Conservation (phyloP, 805 yeast species). For the Suhomyces vadensis region DNA sequence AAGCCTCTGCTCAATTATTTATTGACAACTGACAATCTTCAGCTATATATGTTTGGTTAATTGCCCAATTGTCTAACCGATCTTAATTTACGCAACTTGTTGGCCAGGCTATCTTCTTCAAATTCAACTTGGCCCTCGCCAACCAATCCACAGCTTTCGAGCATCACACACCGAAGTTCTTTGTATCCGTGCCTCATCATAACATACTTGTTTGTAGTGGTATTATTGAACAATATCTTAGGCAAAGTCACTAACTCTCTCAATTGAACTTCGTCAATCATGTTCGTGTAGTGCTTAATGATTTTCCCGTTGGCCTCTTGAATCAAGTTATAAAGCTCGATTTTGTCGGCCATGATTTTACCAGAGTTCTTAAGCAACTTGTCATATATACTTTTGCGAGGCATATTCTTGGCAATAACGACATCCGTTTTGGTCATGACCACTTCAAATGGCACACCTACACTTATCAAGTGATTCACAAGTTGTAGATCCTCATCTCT, state of each 20-base stretch:
- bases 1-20: too few species aligned
- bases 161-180: constrained; percentile 50
- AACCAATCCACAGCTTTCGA: constrained; percentile 52
- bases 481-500: constrained; percentile 56
- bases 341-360: constrained; percentile 2
- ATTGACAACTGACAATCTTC: too few species aligned
- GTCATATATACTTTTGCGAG: constrained; percentile 14
- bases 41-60: too few species aligned
- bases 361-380: constrained; percentile 1
- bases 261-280: constrained; percentile 39
- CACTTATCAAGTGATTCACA: constrained; percentile 47
- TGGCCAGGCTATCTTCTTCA: constrained; percentile 4
- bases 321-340: constrained; percentile 9
- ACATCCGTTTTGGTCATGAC: constrained; percentile 78
- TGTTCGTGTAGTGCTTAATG: constrained; percentile 27
- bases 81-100: constrained; percentile 1
- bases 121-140: neutral
- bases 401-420: constrained; percentile 31
- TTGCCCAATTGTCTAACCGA: constrained; percentile 1
- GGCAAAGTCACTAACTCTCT: constrained; percentile 40
- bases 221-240: constrained; percentile 54
- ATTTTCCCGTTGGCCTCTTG: constrained; percentile 28
- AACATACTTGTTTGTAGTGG: constrained; percentile 35
- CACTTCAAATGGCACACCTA: constrained; percentile 70
- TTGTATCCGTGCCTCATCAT: constrained; percentile 52